These are phyloP conservation scores for Straminergon stramineum DNA, from an alignment of 225 moss, liverwort and hornwort genomes.

Conservation along the genomic window DNA sequence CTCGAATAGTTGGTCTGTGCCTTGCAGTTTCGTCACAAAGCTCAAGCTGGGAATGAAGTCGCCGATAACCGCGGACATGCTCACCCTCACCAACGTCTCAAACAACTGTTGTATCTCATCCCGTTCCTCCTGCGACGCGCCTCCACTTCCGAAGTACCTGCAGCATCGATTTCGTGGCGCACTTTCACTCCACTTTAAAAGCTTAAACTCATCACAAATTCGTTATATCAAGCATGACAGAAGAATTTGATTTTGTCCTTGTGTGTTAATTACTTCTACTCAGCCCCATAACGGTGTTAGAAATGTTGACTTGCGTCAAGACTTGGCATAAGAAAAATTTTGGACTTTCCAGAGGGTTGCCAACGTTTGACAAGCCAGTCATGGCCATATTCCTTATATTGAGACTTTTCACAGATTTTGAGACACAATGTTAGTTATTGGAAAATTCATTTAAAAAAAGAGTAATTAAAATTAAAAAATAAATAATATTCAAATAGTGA, in stretches of 20 bases:
- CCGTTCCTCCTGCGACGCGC: neutral
- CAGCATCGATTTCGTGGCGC: neutral
- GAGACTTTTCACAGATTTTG: too few species aligned
- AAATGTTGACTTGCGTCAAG: neutral
- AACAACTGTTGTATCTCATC: neutral
- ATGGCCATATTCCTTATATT: too few species aligned
- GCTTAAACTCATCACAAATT: neutral
- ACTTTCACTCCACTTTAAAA: neutral
- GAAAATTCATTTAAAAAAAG: too few species aligned
- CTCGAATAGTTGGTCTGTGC: neutral
- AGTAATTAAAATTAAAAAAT: too few species aligned
- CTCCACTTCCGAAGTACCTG: neutral
- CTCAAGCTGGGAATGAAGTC: neutral
- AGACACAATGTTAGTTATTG: too few species aligned
- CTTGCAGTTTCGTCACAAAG: neutral
- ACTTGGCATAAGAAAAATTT: too few species aligned
- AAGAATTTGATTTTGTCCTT: neutral
- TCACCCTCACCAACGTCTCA: neutral
- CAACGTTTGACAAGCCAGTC: too few species aligned
- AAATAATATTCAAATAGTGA: too few species aligned
- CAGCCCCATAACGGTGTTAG: too few species aligned
- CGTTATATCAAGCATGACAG: neutral
- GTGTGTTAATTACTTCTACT: neutral
- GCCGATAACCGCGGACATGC: neutral
- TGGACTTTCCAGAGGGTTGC: too few species aligned